These are phyloP conservation scores for Apophysomyces elegans DNA, from an alignment of 371 early-diverging fungal species.

Conservation along the genomic window DNA sequence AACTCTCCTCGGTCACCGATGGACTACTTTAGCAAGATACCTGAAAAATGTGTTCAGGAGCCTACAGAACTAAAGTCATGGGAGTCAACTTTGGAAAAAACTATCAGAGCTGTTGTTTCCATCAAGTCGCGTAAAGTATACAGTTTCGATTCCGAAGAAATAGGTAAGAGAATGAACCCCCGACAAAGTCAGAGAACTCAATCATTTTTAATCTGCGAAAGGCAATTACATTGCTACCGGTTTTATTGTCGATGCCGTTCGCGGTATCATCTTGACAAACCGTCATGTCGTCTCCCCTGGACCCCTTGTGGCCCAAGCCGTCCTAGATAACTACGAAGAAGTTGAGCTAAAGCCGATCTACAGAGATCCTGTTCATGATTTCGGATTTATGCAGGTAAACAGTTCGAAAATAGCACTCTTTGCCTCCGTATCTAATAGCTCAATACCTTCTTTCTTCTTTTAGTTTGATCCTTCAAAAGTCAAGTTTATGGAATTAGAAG, in stretches of 20 bases:
- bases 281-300: constrained; percentile 88
- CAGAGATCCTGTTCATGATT: constrained; percentile 87
- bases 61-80: constrained; percentile 58
- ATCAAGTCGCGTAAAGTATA: constrained; percentile 84
- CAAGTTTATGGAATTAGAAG: constrained; percentile 71
- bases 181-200: too few species aligned
- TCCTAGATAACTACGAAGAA: constrained; percentile 88
- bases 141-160: constrained; percentile 90
- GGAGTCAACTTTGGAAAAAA: constrained; percentile 75
- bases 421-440: too few species aligned
- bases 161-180: constrained; percentile 55
- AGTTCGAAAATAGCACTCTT: neutral
- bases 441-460: too few species aligned
- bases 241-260: constrained; percentile 85
- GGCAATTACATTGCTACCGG: constrained; percentile 81
- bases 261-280: constrained; percentile 86
- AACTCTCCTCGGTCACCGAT: constrained; percentile 38
- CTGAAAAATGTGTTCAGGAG: constrained; percentile 19
- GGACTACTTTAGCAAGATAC: constrained; percentile 20
- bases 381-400: constrained; percentile 76
- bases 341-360: constrained; percentile 82
- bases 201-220: too few species aligned
- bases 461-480: constrained; percentile 79
- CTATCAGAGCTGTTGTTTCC: constrained; percentile 81
- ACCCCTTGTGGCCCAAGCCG: constrained; percentile 81